Base-by-base conservation (phyloP, 257 asterid species). In the Salvia miltiorrhiza region DNA sequence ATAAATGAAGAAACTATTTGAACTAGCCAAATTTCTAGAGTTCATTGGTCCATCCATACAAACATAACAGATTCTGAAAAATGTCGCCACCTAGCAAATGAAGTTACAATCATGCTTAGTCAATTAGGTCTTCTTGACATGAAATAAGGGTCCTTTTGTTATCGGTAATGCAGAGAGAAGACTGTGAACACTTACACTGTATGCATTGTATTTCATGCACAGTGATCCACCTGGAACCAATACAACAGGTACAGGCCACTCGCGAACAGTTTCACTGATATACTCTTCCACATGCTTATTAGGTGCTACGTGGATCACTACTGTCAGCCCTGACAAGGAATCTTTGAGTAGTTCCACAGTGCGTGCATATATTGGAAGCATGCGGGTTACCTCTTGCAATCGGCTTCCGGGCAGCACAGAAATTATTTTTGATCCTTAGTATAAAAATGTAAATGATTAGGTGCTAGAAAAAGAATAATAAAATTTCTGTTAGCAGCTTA, bases 371-470 rank as follows among this genome's bases (percentile, higher is more conserved):
- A 94, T 83, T 35, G 96, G 74, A 71, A 94, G 87, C 96, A 94
- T 94, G 52, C 96, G 87, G 21, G 80, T 79, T 48, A 91, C 97
- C 85, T 94, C 99, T 77, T 90, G 97, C 62, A 87, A 81, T 77
- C 97, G 86, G 83, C 99, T 94, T 83, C 99, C 97, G 61, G 99
- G 96, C 68, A 90, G 95, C 81, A 93, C 78, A 52, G 95, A 85
- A 48, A 93, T 80, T 71, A 90, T 59, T 9, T 83, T 86, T 12
- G 96, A 86, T 64, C 86, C 98, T 93, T 76, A 72, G 76, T 72
- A 65, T 71, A 39, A 47, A 63, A 73, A 81, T 55, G 68, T 24
- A 65, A 74, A 58, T 40, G 55, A 67, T 83, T 43, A 65, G 63
- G n/a, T n/a, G n/a, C n/a, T n/a, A n/a, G 59, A 50, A 37, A 57